A percentile compares a stretch with the other conserved stretches of the same genome.
Evolutionary conservation across 2,329 filamentous ascomycete species (phyloP).

Genomic region (Claviceps digitariae): DNA sequence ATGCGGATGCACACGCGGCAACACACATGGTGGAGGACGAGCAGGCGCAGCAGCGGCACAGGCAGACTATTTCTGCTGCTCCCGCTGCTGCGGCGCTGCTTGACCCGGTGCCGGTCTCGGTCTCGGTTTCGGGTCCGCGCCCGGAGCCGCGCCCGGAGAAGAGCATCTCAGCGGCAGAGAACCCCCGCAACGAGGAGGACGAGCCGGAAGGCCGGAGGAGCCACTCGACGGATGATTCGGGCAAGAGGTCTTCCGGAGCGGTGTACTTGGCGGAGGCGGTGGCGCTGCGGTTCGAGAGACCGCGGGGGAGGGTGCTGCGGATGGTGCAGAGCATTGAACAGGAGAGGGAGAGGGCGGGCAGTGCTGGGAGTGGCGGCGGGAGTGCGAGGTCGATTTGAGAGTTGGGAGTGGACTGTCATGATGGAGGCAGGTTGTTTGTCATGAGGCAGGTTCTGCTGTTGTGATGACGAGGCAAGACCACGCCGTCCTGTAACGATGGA

Average conservation of each 20-base stretch:
- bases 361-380: slow-evolving; percentile 17
- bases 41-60: background rate
- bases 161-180: background rate
- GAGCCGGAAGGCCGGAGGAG: slow-evolving; percentile 12
- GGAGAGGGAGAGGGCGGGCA: slow-evolving; percentile 4
- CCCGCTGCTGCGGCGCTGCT: too few relatives aligned
- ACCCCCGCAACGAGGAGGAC: background rate
- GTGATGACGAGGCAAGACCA: too few relatives aligned
- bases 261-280: slow-evolving; percentile 35
- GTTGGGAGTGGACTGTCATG: too few relatives aligned
- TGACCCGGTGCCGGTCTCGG: too few relatives aligned
- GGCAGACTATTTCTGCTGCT: background rate
- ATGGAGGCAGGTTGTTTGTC: too few relatives aligned
- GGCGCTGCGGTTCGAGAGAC: slow-evolving; percentile 28
- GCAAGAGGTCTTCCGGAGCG: slow-evolving; percentile 19
- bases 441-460: too few relatives aligned
- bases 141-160: background rate
- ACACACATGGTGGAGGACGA: too few relatives aligned
- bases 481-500: too few relatives aligned
- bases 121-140: too few relatives aligned
- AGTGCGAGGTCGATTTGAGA: background rate
- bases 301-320: slow-evolving; percentile 33
- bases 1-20: too few relatives aligned
- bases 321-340: slow-evolving; percentile 45
- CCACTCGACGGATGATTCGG: slow-evolving; percentile 17